Evolutionary conservation across 2,329 filamentous ascomycete species (phyloP).

Genomic region (Xylaria hypoxylon): DNA sequence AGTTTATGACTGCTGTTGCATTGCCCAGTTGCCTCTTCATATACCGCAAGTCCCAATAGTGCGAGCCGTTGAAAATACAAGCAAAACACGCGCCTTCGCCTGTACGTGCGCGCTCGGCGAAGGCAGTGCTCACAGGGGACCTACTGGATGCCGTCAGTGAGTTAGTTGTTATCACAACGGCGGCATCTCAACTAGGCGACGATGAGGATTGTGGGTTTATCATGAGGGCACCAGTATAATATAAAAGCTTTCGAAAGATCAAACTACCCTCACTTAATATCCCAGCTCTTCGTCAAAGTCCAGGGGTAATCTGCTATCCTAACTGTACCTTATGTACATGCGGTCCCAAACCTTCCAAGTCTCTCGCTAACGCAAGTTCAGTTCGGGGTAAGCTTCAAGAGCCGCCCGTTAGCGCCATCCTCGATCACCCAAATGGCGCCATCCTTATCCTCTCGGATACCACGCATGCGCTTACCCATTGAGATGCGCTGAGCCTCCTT

Average conservation of each 20-base stretch:
- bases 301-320: conserved; percentile 23
- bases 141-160: conserved; percentile 10
- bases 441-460: conserved; percentile 36
- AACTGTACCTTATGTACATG: conserved; percentile 31
- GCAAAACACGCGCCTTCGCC: too few relatives aligned
- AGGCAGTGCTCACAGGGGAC: conserved; percentile 10
- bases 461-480: conserved; percentile 35
- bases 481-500: conserved; percentile 37
- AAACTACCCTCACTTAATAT: conserved; percentile 14
- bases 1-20: too few relatives aligned
- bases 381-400: conserved; percentile 37
- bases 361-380: conserved; percentile 27
- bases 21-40: too few relatives aligned
- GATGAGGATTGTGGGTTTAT: conserved; percentile 15
- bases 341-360: conserved; percentile 23
- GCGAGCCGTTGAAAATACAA: too few relatives aligned
- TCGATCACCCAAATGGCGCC: conserved; percentile 36
- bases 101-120: conserved; percentile 11
- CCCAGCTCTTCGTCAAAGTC: conserved; percentile 15
- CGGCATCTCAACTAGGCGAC: conserved; percentile 15
- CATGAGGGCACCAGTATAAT: conserved; percentile 9
- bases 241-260: conserved; percentile 21
- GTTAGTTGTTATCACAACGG: conserved; percentile 16
- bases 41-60: too few relatives aligned
- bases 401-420: conserved; percentile 30